Conservation (phyloP, 179 eudicot genomes). For the Silene noctiflora region DNA sequence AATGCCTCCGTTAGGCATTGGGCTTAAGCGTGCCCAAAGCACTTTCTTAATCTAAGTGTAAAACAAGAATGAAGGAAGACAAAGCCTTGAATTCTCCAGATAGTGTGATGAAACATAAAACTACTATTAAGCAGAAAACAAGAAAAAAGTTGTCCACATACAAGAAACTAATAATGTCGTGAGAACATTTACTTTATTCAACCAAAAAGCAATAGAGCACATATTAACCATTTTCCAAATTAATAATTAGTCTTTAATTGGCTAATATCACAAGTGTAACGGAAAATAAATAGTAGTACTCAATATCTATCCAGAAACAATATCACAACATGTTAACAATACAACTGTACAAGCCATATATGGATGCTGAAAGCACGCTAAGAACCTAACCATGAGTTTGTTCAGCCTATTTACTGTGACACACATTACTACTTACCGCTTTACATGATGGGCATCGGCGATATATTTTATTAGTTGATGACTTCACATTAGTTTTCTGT, state of each 20-base stretch:
- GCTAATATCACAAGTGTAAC: not conserved
- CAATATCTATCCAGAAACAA: not conserved
- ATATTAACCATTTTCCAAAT: not conserved
- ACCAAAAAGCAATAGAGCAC: not conserved
- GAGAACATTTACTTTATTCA: not conserved
- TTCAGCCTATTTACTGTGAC: too few species aligned
- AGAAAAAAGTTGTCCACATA: not conserved
- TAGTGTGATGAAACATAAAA: not conserved
- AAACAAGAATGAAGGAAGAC: not conserved
- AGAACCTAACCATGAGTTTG: constrained; percentile 2
- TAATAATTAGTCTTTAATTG: too few species aligned
- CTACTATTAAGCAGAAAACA: not conserved
- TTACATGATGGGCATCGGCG: constrained; percentile 88
- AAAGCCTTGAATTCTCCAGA: not conserved
- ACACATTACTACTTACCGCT: constrained; percentile 54
- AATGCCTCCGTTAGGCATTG: not conserved
- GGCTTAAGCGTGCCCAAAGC: not conserved
- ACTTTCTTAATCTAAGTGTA: not conserved
- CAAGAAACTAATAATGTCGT: too few species aligned
- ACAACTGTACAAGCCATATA: not conserved
- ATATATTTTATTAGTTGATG: constrained; percentile 62
- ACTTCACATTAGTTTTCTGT: constrained; percentile 73
- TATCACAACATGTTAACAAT: not conserved
- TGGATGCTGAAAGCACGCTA: constrained; percentile 4
- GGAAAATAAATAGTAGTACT: too few species aligned